Conservation (phyloP, 1,284 basidiomycete species). For the Kwoniella shivajii region DNA sequence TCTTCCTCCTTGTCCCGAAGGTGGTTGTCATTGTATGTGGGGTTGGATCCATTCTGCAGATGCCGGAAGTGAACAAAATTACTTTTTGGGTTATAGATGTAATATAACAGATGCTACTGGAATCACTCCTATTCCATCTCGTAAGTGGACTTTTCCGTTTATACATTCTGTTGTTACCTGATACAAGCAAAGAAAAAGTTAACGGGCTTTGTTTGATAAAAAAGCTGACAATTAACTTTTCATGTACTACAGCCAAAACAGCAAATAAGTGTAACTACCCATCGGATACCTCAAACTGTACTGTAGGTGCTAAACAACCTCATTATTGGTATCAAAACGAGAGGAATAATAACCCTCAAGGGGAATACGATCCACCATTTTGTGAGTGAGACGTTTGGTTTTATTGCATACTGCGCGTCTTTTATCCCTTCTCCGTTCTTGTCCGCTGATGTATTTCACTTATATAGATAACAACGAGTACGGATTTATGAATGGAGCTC, state of each 20-base stretch:
- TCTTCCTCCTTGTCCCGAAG: constrained; percentile 46
- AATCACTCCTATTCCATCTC: constrained; percentile 32
- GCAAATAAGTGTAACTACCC: constrained; percentile 48
- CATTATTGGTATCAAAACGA: constrained; percentile 46
- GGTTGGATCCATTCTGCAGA: constrained; percentile 42
- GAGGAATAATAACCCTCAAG: constrained; percentile 46
- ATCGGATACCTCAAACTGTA: constrained; percentile 41
- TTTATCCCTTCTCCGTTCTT: background rate
- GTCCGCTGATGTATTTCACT: background rate
- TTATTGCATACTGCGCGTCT: no score
- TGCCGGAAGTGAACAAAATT: constrained; percentile 44
- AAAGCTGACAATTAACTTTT: background rate
- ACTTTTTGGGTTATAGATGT: constrained; percentile 42
- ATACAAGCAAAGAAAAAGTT: no score
- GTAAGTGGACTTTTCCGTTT: constrained; percentile 22
- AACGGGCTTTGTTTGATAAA: no score
- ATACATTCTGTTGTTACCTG: no score
- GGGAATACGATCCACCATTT: constrained; percentile 47
- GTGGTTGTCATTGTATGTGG: constrained; percentile 49
- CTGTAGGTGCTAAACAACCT: constrained; percentile 45
- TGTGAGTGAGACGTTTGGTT: constrained; percentile 30
- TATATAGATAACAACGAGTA: constrained; percentile 48
- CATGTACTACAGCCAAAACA: constrained; percentile 25
- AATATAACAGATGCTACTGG: constrained; percentile 47
- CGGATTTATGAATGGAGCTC: constrained; percentile 54